Evolutionary conservation across 176 grass and related monocot genomes (phyloP), one percentile per base, ranked within the genome.

Genomic region (Oryza nivara): DNA sequence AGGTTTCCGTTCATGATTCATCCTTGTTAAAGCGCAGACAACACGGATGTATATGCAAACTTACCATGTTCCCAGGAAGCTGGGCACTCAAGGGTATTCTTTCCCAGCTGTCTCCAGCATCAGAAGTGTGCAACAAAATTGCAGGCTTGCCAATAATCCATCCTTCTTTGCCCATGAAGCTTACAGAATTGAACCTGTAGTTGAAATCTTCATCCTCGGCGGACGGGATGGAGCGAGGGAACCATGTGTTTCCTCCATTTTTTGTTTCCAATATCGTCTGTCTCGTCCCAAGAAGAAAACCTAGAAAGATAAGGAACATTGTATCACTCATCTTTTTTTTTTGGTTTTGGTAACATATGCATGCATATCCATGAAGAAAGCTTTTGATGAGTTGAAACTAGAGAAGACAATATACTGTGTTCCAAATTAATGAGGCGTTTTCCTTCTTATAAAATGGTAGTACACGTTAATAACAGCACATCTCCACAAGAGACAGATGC

Each of bases 151-250:
- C 96, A 58, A 98, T 88, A 71, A 98, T 95, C 96, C 96, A 98
- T 4, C 96, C 96, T 78, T 98, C 93, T 77, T 94, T 98, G 6
- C 96, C 93, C 73, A 86, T 86, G 87, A 98, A 98, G 77, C 96
- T 98, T 48, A 95, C 90, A 0, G 96, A 98, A 74, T 98, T 98
- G 84, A 98, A 95, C 28, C 96, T 78, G 83, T 98, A 98, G 88
- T 98, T 98, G 86, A 98, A 98, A 84, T 98, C 96, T 70, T 98
- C 96, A 58, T 98, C 96, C 78, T 98, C 96, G 0, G 96, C 93
- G 3, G 96, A 98, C 32, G 93, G 88, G 66, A 98, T 98, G 56
- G 93, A 98, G 20, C 93, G 87, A 28, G 89, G 93, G 61, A 81
- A 65, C 96, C 96, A 98, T 34, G 88, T 94, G 52, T 80, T 73